Base-by-base conservation (phyloP, 371 early-diverging fungal species). In the Haplosporangium sp. region DNA sequence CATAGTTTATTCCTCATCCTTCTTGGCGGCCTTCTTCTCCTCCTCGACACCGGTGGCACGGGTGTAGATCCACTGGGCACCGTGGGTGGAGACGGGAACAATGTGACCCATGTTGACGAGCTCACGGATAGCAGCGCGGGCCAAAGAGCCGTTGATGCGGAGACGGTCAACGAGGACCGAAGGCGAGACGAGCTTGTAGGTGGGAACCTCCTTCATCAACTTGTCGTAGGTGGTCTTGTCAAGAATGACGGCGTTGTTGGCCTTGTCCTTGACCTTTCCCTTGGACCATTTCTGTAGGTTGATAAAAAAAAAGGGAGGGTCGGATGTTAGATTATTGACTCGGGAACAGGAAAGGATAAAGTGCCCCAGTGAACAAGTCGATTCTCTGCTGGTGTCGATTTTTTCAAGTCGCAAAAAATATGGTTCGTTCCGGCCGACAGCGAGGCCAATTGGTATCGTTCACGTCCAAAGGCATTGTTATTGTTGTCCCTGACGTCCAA, bases 141-240 rank as follows among this genome's bases (percentile, higher is more conserved):
- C 99, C 59, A 98, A 88, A 58, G 98, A 97, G 82, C 96, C 99
- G 92, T 95, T 96, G 87, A 99, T 89, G 82, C 94, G 92, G 73
- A 98, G 94, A 86, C 99, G 96, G 88, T 99, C 99, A 67, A 98
- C 98, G 67, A 99, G 88, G 65, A 98, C 95, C 68, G 98, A 96
- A 70, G 96, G 96, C 18, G 98, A 95, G 83, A 99, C 94, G 80
- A 99, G 90, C 92, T 97, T 98, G 94, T 96, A 98, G 83, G 98
- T 95, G 74, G 98, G 99, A 50, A 96, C 96, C 87, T 99, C 99
- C 95, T 99, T 99, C 91, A 92, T 77, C 54, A 85, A 61, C 76
- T 85, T 85, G 67, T 85, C 85, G 65, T 81, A 81, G 64, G 83
- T 83, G 54, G 85, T 67, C 71, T 83, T 81, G 72, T 85, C 85